Conservation (phyloP, 345 rosid genomes). For the Salix brachista region DNA sequence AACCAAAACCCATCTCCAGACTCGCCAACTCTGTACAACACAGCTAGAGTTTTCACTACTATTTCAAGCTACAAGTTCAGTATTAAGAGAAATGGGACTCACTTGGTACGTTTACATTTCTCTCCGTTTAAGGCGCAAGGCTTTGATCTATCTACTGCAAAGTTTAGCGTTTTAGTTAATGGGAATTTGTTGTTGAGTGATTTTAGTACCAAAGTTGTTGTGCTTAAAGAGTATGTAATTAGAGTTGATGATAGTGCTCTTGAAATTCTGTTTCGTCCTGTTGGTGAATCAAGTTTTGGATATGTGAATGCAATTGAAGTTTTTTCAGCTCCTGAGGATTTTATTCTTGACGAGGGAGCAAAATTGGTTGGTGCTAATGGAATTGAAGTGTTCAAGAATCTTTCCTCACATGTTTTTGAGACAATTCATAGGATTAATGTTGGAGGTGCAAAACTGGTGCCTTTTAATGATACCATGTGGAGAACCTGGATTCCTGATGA, state of each 20-base stretch:
- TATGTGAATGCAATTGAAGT: constrained; percentile 80
- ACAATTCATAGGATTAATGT: constrained; percentile 79
- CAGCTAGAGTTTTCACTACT: constrained; percentile 60
- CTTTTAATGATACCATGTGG: constrained; percentile 91
- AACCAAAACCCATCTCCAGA: constrained; percentile 50
- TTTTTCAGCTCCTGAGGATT: constrained; percentile 63
- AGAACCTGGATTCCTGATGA: constrained; percentile 93
- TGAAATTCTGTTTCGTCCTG: constrained; percentile 49
- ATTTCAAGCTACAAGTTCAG: constrained; percentile 44
- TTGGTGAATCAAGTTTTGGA: constrained; percentile 41
- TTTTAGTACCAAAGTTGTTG: constrained; percentile 35
- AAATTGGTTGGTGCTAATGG: constrained; percentile 40
- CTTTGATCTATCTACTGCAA: constrained; percentile 47
- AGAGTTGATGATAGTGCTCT: constrained; percentile 36
- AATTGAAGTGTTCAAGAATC: constrained; percentile 44
- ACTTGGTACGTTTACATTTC: constrained; percentile 92
- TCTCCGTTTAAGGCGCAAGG: constrained; percentile 57
- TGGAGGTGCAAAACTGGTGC: constrained; percentile 74
- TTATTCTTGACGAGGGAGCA: constrained; percentile 62
- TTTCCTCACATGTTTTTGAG: constrained; percentile 64
- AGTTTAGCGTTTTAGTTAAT: constrained; percentile 51
- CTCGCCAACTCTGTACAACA: constrained; percentile 50
- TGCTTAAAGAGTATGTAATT: constrained; percentile 55
- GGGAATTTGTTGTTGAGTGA: constrained; percentile 43
- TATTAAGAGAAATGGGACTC: constrained; percentile 47